Evolutionary conservation across 345 rosid species (phyloP), one percentile per base, ranked within the genome.

Genomic region (Brassica carinata): DNA sequence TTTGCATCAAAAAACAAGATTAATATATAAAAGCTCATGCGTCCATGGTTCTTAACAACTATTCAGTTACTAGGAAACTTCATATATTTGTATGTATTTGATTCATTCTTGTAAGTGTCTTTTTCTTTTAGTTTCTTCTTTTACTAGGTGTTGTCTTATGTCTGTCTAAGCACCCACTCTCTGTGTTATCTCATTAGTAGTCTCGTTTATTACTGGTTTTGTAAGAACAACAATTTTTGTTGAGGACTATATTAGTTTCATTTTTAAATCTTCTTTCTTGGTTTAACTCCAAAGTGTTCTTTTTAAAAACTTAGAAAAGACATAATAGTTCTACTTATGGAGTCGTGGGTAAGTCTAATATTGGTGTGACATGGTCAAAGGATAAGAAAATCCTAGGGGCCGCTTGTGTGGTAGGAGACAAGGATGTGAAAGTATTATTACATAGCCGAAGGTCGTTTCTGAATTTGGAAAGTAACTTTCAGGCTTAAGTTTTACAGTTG

Each of bases 31-130:
- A 58, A 36, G 29, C 31, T 67, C 53, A 18, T 67, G 57, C 55
- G 19, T 68, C 69, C 70, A 31, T 68, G 70, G 26, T 68, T 61
- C 66, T 64, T 72, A 36, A 58, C 53, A 59, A 73, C 19, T 40
- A 6, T 74, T 74, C 58, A 51, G 2, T 74, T 59, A 51, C 36
- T 69, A 74, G 83, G 75, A 74, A 74, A 62, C 67, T 26, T 74
- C 75, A 62, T 69, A 80, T 74, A 79, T 80, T 63, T 80, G 79
- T 80, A 74, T 74, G 79, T 80, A 80, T 58, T 48, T 48, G 69
- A 65, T 66, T 53, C 2, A 53, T 53, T 53, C 18, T 53, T 53
- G 18, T n/a, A 5, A 53, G 19, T 53, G 17, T n/a, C 18, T 0
- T 48, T 48, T 2, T 48, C n/a, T 4, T 8, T 38, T 38, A 38